Evolutionary conservation across 2,329 filamentous ascomycete species (phyloP), one percentile per base, ranked within the genome.

Genomic region (Onygenales sp.): DNA sequence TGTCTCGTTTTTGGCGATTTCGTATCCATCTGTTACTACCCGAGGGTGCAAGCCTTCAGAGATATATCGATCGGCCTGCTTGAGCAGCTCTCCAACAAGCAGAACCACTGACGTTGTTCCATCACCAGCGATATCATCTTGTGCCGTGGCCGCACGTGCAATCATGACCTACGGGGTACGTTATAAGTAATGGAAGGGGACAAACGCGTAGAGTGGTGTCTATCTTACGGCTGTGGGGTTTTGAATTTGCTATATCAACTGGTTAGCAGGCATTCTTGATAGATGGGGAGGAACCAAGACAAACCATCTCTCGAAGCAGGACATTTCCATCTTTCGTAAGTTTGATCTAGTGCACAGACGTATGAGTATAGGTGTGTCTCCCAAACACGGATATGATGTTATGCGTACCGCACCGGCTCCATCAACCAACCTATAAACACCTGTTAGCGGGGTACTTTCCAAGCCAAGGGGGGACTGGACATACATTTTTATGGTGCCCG

Each of bases 281-380:
- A 51, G 47, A 50, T 21, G 39, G 32, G 31, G 47, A 39, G 42
- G 48, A 31, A 49, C 55, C 31, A 52, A 59, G 42, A 67, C 72
- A 52, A 63, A 81, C 74, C 82, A 85, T 85, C 68, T 85, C 82
- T 64, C 80, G 79, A 63, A 85, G 66, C 60, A 85, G 77, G 56
- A 97, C 92, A 66, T 95, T 96, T 69, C 93, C 93, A 75, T 98
- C 93, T 74, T 98, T 98, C 63, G 93, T 98, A 70, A 98, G 82
- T 77, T 98, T 98, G 77, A 98, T 98, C 83, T 93, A 51, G 53
- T 44, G 36, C 34, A 36, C 13, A 40, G 36, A 42, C 32, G 13
- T 37, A 62, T 68, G 57, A 62, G 63, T 55, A 57, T 33, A 59
- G 55, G 8, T 56, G 17, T 31, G 56, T 49, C 59, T 64, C 58